phyloP scores from a whole-genome alignment of 805 yeast genomes.

The Cyberlindnera bimundalis region DNA sequence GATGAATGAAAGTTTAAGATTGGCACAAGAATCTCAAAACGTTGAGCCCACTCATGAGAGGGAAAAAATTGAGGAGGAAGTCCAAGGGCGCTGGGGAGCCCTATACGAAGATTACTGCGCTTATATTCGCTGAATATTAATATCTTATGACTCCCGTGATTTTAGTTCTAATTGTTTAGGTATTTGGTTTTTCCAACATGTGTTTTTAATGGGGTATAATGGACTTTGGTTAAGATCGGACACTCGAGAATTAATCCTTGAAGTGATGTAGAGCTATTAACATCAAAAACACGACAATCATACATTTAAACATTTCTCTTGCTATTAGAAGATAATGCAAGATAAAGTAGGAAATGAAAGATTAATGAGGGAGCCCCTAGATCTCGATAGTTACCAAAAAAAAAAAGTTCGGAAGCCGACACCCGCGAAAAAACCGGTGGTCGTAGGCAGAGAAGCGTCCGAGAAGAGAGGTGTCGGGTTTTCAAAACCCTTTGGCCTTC shows the following conservation, averaged over 20 bases:
- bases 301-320: too few species aligned
- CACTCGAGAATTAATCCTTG: too few species aligned
- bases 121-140: conserved; percentile 3
- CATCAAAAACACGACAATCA: too few species aligned
- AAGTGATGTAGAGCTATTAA: too few species aligned
- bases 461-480: not conserved
- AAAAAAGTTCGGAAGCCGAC: conserved; percentile 1
- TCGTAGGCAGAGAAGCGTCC: not conserved
- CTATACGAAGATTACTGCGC: conserved; percentile 9
- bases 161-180: not conserved
- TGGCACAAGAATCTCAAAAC: conserved; percentile 2
- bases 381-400: not conserved
- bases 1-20: conserved; percentile 7
- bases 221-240: too few species aligned
- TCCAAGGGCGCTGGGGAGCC: conserved; percentile 1
- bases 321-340: too few species aligned
- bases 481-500: not conserved
- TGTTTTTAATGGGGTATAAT: not conserved
- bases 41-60: not conserved
- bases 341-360: too few species aligned
- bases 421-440: not conserved
- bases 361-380: too few species aligned
- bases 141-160: too few species aligned
- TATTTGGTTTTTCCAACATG: not conserved
- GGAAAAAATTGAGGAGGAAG: not conserved